Evolutionary conservation across 768 basidiomycete species (phyloP), one percentile per base, ranked within the genome.

Genomic region (Pulveroboletus sp.): DNA sequence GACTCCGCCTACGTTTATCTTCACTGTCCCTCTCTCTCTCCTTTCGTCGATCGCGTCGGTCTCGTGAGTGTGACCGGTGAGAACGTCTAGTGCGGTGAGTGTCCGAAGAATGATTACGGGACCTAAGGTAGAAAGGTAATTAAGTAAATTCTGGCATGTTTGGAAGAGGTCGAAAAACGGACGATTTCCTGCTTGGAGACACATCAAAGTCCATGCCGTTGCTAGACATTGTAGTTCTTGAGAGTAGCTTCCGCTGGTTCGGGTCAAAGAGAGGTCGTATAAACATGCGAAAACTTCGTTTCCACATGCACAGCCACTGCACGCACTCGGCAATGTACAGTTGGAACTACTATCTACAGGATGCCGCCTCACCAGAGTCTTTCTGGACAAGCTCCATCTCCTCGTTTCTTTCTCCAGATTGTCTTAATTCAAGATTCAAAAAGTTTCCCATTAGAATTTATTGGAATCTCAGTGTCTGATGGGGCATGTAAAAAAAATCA

Each of bases 71-170:
- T 9, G 89, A 91, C 53, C 81, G 76, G 59, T 88, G 86, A 41
- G 87, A 89, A 51, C 78, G 77, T 57, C 75, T 77, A 18, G 86
- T 89, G 39, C 79, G 81, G 57, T 82, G 80, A 9, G 87, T 90
- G 64, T 89, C 87, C 33, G 82, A 82, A 3, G 88, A 89, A 65
- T 81, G 80, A 63, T 85, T 85, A 58, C 86, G 82, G 54, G 83
- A 85, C 49, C 83, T 83, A 51, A 33, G 12, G 41, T 26, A 49
- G 54, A 42, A 32, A 39, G 21, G 21, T 21, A 28, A 45, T 52
- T 57, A 2, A 56, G 52, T 21, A 41, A 50, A 9, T 36, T 21
- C 9, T 24, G 8, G 17, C 6, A 47, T 2, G 15, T 38, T 35
- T 46, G 28, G 21, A 32, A 43, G 39, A 41, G 39, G 39, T 26